Percentiles rank a stretch among this genome's conserved stretches.
phyloP scores from a whole-genome alignment of 2,329 filamentous ascomycete species.

The Epicoccum nigrum region DNA sequence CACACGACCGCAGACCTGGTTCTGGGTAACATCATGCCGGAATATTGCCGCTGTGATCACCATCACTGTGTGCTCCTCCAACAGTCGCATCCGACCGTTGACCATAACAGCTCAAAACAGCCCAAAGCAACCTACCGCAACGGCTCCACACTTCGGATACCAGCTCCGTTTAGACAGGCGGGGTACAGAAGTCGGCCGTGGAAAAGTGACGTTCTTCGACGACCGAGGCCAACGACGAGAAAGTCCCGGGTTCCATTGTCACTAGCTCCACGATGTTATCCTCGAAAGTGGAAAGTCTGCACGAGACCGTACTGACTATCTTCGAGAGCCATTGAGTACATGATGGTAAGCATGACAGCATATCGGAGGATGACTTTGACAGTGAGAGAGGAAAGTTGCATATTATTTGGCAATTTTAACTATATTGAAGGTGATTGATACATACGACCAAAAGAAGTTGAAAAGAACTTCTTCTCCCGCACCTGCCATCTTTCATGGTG shows the following conservation, averaged over 20 bases:
- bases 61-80: not conserved
- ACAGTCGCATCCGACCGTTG: not conserved
- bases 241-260: slow-evolving; percentile 29
- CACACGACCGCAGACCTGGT: slow-evolving; percentile 11
- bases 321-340: not conserved
- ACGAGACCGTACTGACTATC: not conserved
- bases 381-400: no score
- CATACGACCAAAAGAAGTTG: no score
- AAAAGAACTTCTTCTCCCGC: no score
- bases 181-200: slow-evolving; percentile 30
- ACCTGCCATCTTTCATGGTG: no score
- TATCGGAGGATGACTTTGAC: no score
- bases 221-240: slow-evolving; percentile 36
- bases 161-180: slow-evolving; percentile 16
- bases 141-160: slow-evolving; percentile 8
- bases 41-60: not conserved
- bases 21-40: not conserved
- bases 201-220: slow-evolving; percentile 19
- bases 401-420: no score
- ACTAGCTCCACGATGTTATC: slow-evolving; percentile 8
- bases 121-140: not conserved
- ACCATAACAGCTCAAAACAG: not conserved
- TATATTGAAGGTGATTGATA: no score
- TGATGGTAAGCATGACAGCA: no score
- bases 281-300: not conserved